Evolutionary conservation across 1,284 basidiomycete genomes (phyloP).

Genomic region (Rhodotorula sp.): DNA sequence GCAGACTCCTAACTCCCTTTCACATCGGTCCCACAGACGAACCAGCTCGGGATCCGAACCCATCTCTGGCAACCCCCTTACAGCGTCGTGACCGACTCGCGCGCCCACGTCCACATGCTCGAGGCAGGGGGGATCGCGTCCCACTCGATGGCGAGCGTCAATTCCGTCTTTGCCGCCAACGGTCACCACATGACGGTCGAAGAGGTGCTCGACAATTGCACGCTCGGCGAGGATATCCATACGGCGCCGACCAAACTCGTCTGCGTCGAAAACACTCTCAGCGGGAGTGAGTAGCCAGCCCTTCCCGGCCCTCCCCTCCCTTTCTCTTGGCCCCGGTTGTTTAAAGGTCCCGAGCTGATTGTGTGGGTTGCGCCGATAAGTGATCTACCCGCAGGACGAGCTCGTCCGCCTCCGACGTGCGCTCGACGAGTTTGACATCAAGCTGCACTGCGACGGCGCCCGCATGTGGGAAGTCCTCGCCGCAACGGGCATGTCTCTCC

Average conservation of each 20-base stretch:
- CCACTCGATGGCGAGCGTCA: constrained; percentile 78
- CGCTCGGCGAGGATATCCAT: constrained; percentile 70
- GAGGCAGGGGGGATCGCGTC: constrained; percentile 86
- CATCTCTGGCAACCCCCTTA: constrained; percentile 83
- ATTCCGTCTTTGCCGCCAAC: constrained; percentile 62
- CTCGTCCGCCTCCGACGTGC: constrained; percentile 2
- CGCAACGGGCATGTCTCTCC: constrained; percentile 64
- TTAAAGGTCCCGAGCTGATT: too few relatives aligned
- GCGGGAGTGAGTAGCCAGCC: constrained; percentile 54
- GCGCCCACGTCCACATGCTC: constrained; percentile 68
- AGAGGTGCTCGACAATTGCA: constrained; percentile 65
- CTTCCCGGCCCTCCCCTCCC: background rate
- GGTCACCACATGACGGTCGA: constrained; percentile 78
- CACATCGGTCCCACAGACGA: constrained; percentile 22
- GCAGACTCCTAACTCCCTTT: background rate
- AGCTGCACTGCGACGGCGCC: constrained; percentile 89
- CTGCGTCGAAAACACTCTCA: constrained; percentile 70
- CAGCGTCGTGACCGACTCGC: constrained; percentile 73
- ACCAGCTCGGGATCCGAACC: constrained; percentile 68
- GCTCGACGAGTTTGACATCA: constrained; percentile 4
- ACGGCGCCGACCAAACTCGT: constrained; percentile 45
- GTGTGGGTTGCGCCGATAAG: background rate
- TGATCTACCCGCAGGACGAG: constrained; percentile 11
- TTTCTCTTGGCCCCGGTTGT: too few relatives aligned
- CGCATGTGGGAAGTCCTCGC: constrained; percentile 89